These are phyloP conservation scores for Aspergillus pseudoviridinutans DNA, from an alignment of 2,329 filamentous ascomycete species.

Conservation along the genomic window DNA sequence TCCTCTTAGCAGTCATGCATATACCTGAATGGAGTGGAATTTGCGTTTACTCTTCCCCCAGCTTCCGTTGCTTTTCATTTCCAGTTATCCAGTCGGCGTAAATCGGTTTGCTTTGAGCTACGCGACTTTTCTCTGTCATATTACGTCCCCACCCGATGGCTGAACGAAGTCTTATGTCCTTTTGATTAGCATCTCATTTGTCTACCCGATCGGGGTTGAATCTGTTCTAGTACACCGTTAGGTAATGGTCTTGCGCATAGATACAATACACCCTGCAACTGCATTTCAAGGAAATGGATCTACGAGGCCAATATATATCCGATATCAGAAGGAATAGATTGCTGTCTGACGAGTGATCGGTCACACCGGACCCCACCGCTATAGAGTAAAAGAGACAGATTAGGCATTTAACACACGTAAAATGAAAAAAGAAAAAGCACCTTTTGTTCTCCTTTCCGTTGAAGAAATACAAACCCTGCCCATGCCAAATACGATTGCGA, in stretches of 20 bases:
- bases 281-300: not conserved
- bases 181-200: constrained; percentile 10
- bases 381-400: not conserved
- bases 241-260: not conserved
- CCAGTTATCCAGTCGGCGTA: constrained; percentile 1
- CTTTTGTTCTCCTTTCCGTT: not conserved
- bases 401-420: not conserved
- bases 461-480: constrained; percentile 10
- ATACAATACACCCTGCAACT: not conserved
- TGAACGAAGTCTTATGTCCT: not conserved
- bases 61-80: not conserved
- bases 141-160: not conserved
- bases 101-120: not conserved
- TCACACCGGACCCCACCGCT: not conserved
- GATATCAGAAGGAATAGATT: not conserved
- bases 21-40: not conserved
- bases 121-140: not conserved
- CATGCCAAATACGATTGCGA: constrained; percentile 8
- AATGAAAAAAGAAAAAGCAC: not conserved
- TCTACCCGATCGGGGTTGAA: not conserved
- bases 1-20: constrained; percentile 2
- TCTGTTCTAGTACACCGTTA: not conserved
- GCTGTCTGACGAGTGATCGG: not conserved
- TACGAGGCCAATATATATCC: not conserved
- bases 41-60: not conserved